Percentiles rank a stretch among this genome's conserved stretches.
phyloP scores from a whole-genome alignment of 805 yeast species.

The Candida coleopterorum region DNA sequence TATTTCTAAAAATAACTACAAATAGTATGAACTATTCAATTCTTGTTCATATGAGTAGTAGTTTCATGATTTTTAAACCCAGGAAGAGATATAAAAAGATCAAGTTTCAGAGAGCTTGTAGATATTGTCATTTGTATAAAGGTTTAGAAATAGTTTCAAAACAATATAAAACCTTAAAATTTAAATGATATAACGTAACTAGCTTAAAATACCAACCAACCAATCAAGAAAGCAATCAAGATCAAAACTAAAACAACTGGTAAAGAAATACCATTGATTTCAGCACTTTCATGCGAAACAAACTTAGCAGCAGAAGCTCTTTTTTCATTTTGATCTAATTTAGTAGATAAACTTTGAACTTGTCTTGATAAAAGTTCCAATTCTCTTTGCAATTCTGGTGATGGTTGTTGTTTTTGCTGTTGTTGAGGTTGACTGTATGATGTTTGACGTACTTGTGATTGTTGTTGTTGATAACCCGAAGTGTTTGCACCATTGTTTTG shows the following conservation, averaged over 20 bases:
- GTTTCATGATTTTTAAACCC: too few relatives aligned
- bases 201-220: conserved; percentile 65
- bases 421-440: conserved; percentile 2
- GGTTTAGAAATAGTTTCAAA: too few relatives aligned
- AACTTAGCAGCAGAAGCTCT: neutral
- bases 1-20: too few relatives aligned
- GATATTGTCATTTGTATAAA: too few relatives aligned
- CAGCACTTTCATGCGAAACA: conserved; percentile 11
- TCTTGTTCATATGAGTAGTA: too few relatives aligned
- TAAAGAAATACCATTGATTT: conserved; percentile 46
- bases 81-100: too few relatives aligned
- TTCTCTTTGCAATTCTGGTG: conserved; percentile 30
- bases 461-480: conserved; percentile 3
- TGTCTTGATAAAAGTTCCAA: conserved; percentile 29
- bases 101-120: too few relatives aligned
- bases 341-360: conserved; percentile 40
- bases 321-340: conserved; percentile 38
- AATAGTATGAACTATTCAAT: too few relatives aligned
- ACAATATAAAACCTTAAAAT: too few relatives aligned
- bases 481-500: conserved; percentile 5
- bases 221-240: conserved; percentile 53
- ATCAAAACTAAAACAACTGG: conserved; percentile 47
- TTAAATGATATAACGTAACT: too few relatives aligned
- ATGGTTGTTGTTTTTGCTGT: conserved; percentile 9
- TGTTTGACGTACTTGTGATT: neutral